These are phyloP conservation scores for Candida orba DNA, from an alignment of 805 yeast species.

Conservation along the genomic window DNA sequence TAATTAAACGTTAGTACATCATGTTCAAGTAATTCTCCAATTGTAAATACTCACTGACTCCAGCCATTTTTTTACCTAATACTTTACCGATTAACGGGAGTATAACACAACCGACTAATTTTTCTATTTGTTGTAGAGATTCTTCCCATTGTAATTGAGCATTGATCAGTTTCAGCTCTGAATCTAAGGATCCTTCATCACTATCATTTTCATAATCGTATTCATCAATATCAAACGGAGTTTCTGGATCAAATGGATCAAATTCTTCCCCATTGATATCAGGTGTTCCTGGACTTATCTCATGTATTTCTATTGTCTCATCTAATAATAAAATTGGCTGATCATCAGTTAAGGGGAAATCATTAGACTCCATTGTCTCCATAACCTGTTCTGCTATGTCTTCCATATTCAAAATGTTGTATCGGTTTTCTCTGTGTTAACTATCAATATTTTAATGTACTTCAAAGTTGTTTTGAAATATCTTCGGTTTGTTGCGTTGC, in stretches of 20 bases:
- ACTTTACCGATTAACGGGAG: constrained; percentile 63
- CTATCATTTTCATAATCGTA: constrained; percentile 13
- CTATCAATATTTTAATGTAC: no score
- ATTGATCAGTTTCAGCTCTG: constrained; percentile 26
- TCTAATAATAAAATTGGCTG: not conserved
- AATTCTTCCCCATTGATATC: constrained; percentile 6
- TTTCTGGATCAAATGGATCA: constrained; percentile 5
- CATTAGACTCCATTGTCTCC: not conserved
- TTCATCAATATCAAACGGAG: constrained; percentile 7
- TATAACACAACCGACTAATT: constrained; percentile 50
- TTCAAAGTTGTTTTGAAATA: no score
- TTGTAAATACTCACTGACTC: constrained; percentile 8
- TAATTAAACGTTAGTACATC: not conserved
- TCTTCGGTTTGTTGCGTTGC: not conserved
- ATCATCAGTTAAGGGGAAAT: not conserved
- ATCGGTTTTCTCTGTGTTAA: no score
- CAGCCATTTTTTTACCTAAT: constrained; percentile 55
- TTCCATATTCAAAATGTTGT: not conserved
- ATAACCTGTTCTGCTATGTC: not conserved
- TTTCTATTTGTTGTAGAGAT: constrained; percentile 49
- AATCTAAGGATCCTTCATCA: constrained; percentile 14
- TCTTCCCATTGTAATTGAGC: constrained; percentile 75
- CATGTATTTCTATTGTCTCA: not conserved
- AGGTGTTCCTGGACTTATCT: constrained; percentile 3
- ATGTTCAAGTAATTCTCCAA: no score